These are phyloP conservation scores for Tetradesmus lagerheimii DNA, from an alignment of 139 green algal species.

Conservation along the genomic window DNA sequence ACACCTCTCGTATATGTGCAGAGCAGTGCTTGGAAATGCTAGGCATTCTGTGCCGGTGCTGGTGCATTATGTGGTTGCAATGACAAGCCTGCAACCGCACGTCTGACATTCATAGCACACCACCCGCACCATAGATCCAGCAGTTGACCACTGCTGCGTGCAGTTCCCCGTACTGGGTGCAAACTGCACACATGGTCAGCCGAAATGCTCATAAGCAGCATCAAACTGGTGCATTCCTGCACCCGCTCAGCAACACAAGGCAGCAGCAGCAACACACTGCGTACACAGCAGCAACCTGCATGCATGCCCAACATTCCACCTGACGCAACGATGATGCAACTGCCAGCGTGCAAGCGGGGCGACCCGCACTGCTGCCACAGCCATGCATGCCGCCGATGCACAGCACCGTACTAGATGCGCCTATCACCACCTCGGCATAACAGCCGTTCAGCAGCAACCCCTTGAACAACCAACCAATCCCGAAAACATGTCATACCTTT, in stretches of 20 bases:
- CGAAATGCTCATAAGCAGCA: too few species aligned
- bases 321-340: not conserved
- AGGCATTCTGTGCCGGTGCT: not conserved
- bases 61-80: not conserved
- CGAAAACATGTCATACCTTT: not conserved
- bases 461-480: not conserved
- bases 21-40: not conserved
- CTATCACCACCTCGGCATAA: not conserved
- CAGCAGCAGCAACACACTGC: too few species aligned
- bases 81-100: not conserved
- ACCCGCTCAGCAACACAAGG: too few species aligned
- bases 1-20: not conserved
- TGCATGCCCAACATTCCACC: too few species aligned
- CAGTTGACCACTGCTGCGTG: too few species aligned
- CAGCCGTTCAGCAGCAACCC: not conserved
- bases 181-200: too few species aligned
- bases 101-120: not conserved
- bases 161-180: too few species aligned
- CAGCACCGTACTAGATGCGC: not conserved
- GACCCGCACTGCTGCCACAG: not conserved
- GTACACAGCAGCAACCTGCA: too few species aligned
- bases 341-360: not conserved
- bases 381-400: not conserved
- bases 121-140: not conserved
- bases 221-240: too few species aligned